Percentiles rank a stretch among this genome's conserved stretches.
Conservation (phyloP, 75 land plant species). For the Pinus taeda region DNA sequence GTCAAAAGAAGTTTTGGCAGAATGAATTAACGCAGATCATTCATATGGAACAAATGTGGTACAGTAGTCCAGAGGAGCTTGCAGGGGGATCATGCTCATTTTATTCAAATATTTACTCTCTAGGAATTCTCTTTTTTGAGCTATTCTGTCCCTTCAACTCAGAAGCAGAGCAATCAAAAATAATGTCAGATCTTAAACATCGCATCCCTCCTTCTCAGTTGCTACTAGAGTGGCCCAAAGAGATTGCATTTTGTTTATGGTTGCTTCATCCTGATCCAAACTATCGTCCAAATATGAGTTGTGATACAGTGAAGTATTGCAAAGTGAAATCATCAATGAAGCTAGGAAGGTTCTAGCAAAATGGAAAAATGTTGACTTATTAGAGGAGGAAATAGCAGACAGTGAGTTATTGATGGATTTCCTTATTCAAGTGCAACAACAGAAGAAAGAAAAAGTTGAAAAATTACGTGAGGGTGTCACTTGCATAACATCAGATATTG, state of each 20-base stretch:
- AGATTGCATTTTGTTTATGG: slow-evolving; percentile 84
- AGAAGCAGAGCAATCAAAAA: slow-evolving; percentile 43
- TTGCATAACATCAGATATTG: too few species aligned
- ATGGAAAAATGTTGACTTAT: too few species aligned
- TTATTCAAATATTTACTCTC: slow-evolving; percentile 82
- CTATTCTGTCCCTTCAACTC: slow-evolving; percentile 70
- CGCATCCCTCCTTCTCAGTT: slow-evolving; percentile 74
- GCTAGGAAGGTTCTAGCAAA: too few species aligned
- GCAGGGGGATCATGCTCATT: slow-evolving; percentile 45
- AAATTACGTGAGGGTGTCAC: too few species aligned
- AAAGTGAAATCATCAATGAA: too few species aligned
- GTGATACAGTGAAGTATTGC: too few species aligned
- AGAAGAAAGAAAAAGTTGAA: too few species aligned
- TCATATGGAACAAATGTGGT: slow-evolving; percentile 86
- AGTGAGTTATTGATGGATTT: too few species aligned
- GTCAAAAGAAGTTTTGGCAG: slow-evolving; percentile 11
- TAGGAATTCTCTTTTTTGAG: slow-evolving; percentile 93
- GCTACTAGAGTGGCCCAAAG: slow-evolving; percentile 72
- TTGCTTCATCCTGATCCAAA: slow-evolving; percentile 78
- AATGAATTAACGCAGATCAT: slow-evolving; percentile 68
- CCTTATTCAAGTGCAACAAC: too few species aligned
- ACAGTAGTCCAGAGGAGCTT: slow-evolving; percentile 92
- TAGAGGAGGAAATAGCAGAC: too few species aligned
- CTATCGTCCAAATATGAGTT: slow-evolving; percentile 66
- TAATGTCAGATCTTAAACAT: slow-evolving; percentile 72